Evolutionary conservation across 805 yeast species (phyloP), one percentile per base, ranked within the genome.

Genomic region (Lachancea sp.): DNA sequence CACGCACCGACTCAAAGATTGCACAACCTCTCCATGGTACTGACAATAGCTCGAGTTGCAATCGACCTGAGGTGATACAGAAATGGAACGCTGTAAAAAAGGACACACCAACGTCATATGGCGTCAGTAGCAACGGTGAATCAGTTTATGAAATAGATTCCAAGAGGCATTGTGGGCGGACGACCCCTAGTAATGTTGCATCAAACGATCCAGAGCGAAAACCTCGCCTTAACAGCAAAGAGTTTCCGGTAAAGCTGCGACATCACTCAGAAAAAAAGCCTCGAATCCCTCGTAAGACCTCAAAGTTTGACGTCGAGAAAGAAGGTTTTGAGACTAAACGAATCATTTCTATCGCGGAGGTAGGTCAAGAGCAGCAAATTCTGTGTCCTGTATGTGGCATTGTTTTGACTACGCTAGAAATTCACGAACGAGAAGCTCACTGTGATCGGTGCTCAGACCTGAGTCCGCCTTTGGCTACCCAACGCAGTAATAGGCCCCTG

Each of bases 321-420:
- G 23, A 22, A n/a, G 30, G 30, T 11, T n/a, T 35, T 5, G 35
- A 19, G 30, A 4, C 12, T 11, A 17, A 18, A 29, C 11, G 16
- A 3, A 6, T 36, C 11, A 19, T 29, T 5, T 28, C 34, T 2
- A 20, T 36, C 3, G 12, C 26, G 18, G 39, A 36, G 29, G 39
- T 36, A 8, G 39, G 33, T 12, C 33, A 28, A 15, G 39, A 36
- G 30, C 40, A 37, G 29, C 35, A 37, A 23, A n/a, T 37, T 9
- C 23, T 37, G 2, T 80, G 87, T 51, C 86, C 85, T 0, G 56
- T 79, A 1, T 80, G 87, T 48, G 40, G 45, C 5, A 38, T 60
- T 2, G 56, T 67, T 31, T 46, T 80, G 17, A 60, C 70, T 2
- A 42, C 43, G 1, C 56, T 73, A 15, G 52, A 62, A 2, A 44